These are phyloP conservation scores for Scenedesmus sp. DNA, from an alignment of 163 green algal species.

Conservation along the genomic window DNA sequence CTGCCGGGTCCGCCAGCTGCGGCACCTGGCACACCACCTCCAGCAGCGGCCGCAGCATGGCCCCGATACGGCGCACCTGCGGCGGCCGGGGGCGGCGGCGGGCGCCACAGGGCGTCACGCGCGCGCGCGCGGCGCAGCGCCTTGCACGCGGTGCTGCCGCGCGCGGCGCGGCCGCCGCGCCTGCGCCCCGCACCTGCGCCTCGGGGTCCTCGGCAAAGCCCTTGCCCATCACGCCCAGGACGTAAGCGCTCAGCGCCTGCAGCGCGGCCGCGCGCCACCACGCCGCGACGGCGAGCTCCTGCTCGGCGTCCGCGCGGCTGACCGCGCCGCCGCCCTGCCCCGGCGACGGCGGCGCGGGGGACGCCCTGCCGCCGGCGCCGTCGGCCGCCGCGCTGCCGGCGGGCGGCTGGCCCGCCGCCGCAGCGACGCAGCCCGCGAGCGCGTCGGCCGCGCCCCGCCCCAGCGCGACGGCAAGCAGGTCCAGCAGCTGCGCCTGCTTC, in stretches of 20 bases:
- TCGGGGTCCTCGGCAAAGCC: conserved; percentile 26
- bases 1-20: conserved; percentile 20
- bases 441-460: conserved; percentile 49
- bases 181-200: conserved; percentile 5
- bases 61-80: conserved; percentile 26
- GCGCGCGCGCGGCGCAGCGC: too few relatives aligned
- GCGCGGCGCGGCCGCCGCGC: too few relatives aligned
- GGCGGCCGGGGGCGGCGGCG: too few relatives aligned
- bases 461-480: conserved; percentile 69
- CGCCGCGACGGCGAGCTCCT: conserved; percentile 73
- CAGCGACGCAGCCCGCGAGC: conserved; percentile 45
- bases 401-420: conserved; percentile 16
- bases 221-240: conserved; percentile 48
- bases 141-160: background rate
- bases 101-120: too few relatives aligned
- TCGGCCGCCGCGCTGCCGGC: background rate
- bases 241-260: conserved; percentile 70
- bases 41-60: conserved; percentile 34
- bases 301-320: conserved; percentile 40
- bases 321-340: background rate
- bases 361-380: background rate
- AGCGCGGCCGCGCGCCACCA: conserved; percentile 82
- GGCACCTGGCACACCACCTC: background rate
- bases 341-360: background rate
- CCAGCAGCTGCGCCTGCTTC: conserved; percentile 58